Evolutionary conservation across 2,329 filamentous ascomycete genomes (phyloP), one percentile per base, ranked within the genome.

Genomic region (Aulographum hederae): DNA sequence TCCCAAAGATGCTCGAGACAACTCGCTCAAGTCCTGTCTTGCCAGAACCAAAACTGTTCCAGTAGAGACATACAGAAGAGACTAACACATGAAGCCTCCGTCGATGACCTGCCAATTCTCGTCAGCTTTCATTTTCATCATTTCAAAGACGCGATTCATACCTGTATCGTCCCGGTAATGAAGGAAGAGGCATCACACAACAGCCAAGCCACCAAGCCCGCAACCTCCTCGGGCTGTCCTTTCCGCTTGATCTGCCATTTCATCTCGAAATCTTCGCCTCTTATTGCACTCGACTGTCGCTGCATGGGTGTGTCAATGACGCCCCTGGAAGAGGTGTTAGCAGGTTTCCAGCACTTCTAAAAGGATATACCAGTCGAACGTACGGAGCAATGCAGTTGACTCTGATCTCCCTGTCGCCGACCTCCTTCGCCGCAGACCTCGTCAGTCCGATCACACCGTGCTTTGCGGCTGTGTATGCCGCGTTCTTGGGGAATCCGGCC

Each of bases 371-470:
- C 23, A 20, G 6, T 5, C 10, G 17, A 15, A 47, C 48, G 40
- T 38, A 55, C 45, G 50, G 50, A 38, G 46, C 48, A 23, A 53
- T 41, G 23, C 46, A 46, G 23, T 53, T 53, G 5, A 48, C 45
- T 19, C 51, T 36, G 15, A 52, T 48, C 6, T 45, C 46, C 26
- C 43, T 44, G 20, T 47, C 41, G 1, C 53, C 54, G 28, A 52
- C 34, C 37, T 57, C 54, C 31, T 56, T 56, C 3, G 54, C 56
- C 1, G 52, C 48, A 2, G 43, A 38, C 25, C 49, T 47, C 3
- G 56, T 54, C 38, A 58, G 46, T 0, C 55, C 56, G 4, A 58
- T 41, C 4, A 58, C 48, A 1, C 46, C 55, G 37, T 57, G 54
- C 34, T 60, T 60, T 5, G 43, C 50, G 1, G 53, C 51, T 12